phyloP scores from a whole-genome alignment of 1,139 yeast species.

The Geotrichum candidum region DNA sequence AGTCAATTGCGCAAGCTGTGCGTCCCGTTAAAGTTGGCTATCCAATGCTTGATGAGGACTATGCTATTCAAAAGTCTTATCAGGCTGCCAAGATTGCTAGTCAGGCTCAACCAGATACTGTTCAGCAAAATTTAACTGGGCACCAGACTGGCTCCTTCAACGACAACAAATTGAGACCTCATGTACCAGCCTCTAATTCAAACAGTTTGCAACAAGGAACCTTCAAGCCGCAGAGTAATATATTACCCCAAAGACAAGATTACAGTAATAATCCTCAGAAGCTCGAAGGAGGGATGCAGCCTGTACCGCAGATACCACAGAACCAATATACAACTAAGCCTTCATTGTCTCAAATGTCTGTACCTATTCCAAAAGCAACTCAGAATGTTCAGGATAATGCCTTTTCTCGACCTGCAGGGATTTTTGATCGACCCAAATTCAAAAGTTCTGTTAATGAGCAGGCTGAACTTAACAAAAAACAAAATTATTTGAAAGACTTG shows the following conservation, averaged over 20 bases:
- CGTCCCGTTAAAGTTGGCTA: neutral
- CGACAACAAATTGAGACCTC: neutral
- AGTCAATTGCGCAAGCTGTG: neutral
- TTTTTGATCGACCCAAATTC: neutral
- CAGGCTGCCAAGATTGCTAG: neutral
- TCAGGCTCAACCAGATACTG: neutral
- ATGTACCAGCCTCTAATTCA: neutral
- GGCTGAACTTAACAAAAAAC: neutral
- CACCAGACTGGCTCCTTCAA: neutral
- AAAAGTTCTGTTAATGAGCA: neutral
- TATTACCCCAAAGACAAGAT: neutral
- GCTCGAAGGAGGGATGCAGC: neutral
- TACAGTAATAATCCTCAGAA: neutral
- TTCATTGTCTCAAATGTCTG: neutral
- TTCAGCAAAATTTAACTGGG: neutral
- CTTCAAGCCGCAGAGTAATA: neutral
- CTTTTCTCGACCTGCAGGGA: neutral
- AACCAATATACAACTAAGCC: neutral
- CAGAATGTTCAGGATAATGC: neutral
- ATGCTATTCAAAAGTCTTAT: neutral
- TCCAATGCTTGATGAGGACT: neutral
- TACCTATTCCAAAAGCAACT: neutral
- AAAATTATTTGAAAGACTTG: neutral
- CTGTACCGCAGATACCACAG: neutral
- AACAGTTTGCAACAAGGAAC: neutral